Conservation (phyloP, 805 yeast genomes). For the Zygotorulaspora chibaensis region DNA sequence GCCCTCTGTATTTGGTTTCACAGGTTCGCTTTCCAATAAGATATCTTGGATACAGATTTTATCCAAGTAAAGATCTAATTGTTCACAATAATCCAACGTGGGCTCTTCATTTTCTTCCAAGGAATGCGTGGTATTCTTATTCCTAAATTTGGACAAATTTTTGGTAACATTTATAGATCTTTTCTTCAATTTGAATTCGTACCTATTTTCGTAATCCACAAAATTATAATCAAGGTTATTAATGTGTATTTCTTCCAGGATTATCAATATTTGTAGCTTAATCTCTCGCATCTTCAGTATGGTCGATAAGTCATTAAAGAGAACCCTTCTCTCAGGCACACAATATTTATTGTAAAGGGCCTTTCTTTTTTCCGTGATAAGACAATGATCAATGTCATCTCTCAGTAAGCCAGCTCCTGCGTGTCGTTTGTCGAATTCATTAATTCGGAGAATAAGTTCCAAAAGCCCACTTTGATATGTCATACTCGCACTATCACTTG, state of each 20-base stretch:
- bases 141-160: conserved; percentile 20
- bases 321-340: conserved; percentile 11
- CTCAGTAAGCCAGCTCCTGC: conserved; percentile 16
- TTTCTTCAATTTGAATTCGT: conserved; percentile 21
- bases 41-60: conserved; percentile 53
- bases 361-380: conserved; percentile 24
- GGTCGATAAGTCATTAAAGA: conserved; percentile 32
- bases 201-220: conserved; percentile 31
- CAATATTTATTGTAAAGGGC: conserved; percentile 13
- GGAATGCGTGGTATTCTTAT: conserved; percentile 17
- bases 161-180: conserved; percentile 35
- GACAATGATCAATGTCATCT: conserved; percentile 21
- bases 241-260: conserved; percentile 43
- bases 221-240: conserved; percentile 36
- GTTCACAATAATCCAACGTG: conserved; percentile 27
- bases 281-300: conserved; percentile 52
- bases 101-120: conserved; percentile 14
- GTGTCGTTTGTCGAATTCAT: conserved; percentile 43
- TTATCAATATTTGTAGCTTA: conserved; percentile 48
- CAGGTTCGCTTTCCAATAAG: conserved; percentile 34
- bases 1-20: conserved; percentile 5
- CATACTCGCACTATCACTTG: conserved; percentile 11
- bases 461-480: conserved; percentile 28
- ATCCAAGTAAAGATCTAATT: conserved; percentile 46
- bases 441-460: conserved; percentile 35